These are phyloP conservation scores for Alternaria hordeiaustralica DNA, from an alignment of 2,329 filamentous ascomycete genomes.

Conservation along the genomic window DNA sequence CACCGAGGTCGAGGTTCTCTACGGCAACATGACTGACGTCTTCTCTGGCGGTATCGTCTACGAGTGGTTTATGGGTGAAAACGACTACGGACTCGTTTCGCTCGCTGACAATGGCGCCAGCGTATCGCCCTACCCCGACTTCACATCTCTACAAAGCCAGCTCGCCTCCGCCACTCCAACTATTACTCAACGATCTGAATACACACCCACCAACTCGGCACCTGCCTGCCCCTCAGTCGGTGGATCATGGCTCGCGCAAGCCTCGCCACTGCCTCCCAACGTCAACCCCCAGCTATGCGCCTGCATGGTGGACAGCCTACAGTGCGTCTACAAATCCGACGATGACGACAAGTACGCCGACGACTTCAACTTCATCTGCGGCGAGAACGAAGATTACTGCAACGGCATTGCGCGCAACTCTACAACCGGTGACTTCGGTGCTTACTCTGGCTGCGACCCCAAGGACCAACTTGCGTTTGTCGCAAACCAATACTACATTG, in stretches of 20 bases:
- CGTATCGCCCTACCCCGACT: constrained; percentile 73
- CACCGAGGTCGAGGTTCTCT: constrained; percentile 83
- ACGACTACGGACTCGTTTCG: constrained; percentile 84
- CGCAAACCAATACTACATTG: constrained; percentile 72
- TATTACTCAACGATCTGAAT: constrained; percentile 68
- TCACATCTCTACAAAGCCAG: constrained; percentile 71
- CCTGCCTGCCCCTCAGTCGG: constrained; percentile 73
- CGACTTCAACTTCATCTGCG: constrained; percentile 79
- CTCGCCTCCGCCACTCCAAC: constrained; percentile 71
- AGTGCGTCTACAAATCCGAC: constrained; percentile 72
- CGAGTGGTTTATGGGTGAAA: constrained; percentile 93
- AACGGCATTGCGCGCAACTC: constrained; percentile 71
- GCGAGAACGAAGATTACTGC: constrained; percentile 62
- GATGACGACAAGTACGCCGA: constrained; percentile 65
- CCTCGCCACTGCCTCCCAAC: constrained; percentile 75
- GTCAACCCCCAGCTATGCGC: constrained; percentile 80
- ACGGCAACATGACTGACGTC: constrained; percentile 81
- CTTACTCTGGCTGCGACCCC: constrained; percentile 75
- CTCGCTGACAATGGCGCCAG: constrained; percentile 63
- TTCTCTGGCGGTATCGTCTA: constrained; percentile 98
- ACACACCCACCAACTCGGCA: constrained; percentile 73
- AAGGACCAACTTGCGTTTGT: constrained; percentile 75
- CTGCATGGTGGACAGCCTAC: constrained; percentile 79
- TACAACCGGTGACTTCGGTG: constrained; percentile 72
- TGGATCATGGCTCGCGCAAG: constrained; percentile 71